Base-by-base conservation (phyloP, 1,139 yeast genomes). In the Hemisphaericaspora xylofermentans region DNA sequence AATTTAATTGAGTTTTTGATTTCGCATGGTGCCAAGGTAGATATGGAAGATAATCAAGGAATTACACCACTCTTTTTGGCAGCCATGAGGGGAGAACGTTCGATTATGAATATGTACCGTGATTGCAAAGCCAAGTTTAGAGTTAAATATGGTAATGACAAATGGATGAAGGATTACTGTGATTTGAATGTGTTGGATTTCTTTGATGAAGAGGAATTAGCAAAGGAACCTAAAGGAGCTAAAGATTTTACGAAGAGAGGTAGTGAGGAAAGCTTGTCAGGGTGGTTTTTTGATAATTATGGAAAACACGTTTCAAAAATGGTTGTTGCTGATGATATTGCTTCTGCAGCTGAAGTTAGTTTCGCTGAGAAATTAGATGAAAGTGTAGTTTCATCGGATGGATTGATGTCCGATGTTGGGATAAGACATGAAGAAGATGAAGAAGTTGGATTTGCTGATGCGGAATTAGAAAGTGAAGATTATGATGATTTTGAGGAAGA, bases 21-120 rank as follows among this genome's bases (percentile, higher is more conserved):
- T 6, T 80, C 80, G 25, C 84, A 80, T 54, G 97, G 97, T 4
- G 91, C 95, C 25, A 78, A 87, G 53, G 73, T 85, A 36, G 95
- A 88, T 58, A 64, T 74, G 28, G 78, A 77, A 51, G 98, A 91
- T 59, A 72, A 75, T 38, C 87, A 84, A 58, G 97, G 96, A 1
- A 77, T 81, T 50, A 84, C 96, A 0, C 95, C 98, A 10, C 68
- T 93, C 43, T 96, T 89, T 61, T 81, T 85, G 57, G 96, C 97
- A 0, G 80, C 91, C 17, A 63, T 89, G 53, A 70, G 76, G 49
- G 96, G 96, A 13, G 78, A 84, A 55, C 66, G 86, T 36, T 78
- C 76, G 35, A 69, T 83, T 45, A 81, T 83, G 44, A 66, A 72
- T 39, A 61, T 81, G 39, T 71, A 84, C 49, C 60, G 82, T 34